Evolutionary conservation across 1,139 yeast species (phyloP).

Genomic region (Blastobotrys capitulatus): DNA sequence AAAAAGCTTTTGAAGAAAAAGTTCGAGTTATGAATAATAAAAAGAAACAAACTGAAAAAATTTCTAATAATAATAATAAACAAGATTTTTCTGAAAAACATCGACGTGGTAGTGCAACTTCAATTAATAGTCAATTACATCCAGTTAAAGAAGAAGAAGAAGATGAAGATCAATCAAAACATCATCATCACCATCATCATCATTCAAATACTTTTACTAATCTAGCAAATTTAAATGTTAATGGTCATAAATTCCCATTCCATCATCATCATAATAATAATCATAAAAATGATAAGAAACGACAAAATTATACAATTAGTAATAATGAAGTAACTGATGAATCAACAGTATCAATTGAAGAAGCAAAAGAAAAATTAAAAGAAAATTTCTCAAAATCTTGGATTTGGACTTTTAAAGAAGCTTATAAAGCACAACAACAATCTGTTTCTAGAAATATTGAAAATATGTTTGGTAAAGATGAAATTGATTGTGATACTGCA

Average conservation of each 20-base stretch:
- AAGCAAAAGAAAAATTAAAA: conserved; percentile 32
- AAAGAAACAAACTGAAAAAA: conserved; percentile 10
- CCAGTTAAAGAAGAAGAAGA: conserved; percentile 5
- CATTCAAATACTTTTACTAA: not conserved
- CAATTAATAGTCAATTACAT: not conserved
- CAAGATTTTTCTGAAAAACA: no score
- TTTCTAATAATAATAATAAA: not conserved
- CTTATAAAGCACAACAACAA: conserved; percentile 26
- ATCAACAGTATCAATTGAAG: conserved; percentile 28
- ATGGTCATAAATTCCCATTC: not conserved
- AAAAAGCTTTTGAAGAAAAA: conserved; percentile 47
- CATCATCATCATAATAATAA: not conserved
- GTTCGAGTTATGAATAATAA: conserved; percentile 27
- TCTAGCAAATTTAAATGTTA: not conserved
- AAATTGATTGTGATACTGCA: conserved; percentile 40
- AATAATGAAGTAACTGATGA: conserved; percentile 18
- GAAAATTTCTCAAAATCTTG: conserved; percentile 62
- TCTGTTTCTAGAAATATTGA: conserved; percentile 51
- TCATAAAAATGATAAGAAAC: not conserved
- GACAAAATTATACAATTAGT: conserved; percentile 1
- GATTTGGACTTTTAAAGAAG: conserved; percentile 43
- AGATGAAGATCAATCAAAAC: not conserved
- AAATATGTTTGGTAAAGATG: conserved; percentile 46
- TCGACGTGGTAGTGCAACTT: not conserved
- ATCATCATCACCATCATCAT: not conserved